Evolutionary conservation across 2,329 filamentous ascomycete species (phyloP).

Genomic region (Ceratocystis alfenasii): DNA sequence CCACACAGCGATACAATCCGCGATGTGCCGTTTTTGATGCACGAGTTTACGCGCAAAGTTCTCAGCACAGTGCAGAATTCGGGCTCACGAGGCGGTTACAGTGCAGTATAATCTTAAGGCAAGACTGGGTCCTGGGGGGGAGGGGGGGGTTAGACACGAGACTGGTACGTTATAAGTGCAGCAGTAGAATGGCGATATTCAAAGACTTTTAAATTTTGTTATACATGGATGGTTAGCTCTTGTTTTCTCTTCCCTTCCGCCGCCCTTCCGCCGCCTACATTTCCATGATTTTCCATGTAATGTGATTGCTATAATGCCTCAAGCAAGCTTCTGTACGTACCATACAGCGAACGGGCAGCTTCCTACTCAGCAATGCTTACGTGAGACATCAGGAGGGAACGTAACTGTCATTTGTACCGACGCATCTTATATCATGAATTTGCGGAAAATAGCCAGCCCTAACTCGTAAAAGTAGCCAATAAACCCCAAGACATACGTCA

Average conservation of each 20-base stretch:
- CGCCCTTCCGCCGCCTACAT: no score
- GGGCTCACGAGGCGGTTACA: slow-evolving; percentile 81
- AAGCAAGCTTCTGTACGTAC: no score
- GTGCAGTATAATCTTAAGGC: slow-evolving; percentile 56
- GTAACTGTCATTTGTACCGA: not conserved
- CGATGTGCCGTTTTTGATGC: slow-evolving; percentile 81
- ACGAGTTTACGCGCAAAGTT: slow-evolving; percentile 73
- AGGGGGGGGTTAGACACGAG: not conserved
- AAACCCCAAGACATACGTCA: not conserved
- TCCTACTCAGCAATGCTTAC: not conserved
- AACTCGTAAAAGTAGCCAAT: not conserved
- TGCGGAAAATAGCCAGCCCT: not conserved
- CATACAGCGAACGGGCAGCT: not conserved
- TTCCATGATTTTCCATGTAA: not conserved
- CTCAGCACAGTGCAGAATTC: slow-evolving; percentile 74
- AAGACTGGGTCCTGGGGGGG: not conserved
- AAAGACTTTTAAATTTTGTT: not conserved
- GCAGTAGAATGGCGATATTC: not conserved
- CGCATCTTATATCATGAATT: not conserved
- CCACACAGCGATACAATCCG: slow-evolving; percentile 87
- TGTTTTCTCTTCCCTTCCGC: not conserved
- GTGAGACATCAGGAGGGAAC: not conserved
- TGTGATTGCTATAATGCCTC: not conserved
- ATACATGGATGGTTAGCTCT: not conserved
- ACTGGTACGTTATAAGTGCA: no score